A percentile compares a stretch with the other conserved stretches of the same genome.
Evolutionary conservation across 768 basidiomycete genomes (phyloP).

Genomic region (Collybia nuda): DNA sequence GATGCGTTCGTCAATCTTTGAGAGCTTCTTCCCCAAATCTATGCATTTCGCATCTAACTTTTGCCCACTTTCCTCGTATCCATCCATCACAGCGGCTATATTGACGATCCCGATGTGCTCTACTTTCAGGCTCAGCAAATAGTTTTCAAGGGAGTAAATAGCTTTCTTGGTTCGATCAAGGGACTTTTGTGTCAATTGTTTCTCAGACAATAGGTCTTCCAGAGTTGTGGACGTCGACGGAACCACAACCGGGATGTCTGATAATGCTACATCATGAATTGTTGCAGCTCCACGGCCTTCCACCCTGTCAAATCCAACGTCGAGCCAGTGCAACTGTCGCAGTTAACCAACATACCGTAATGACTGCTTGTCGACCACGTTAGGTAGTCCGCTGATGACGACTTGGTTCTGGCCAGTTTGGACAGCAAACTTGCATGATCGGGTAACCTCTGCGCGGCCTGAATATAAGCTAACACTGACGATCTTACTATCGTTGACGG

Average conservation of each 20-base stretch:
- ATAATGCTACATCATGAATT: conserved; percentile 35
- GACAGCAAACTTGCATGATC: neutral
- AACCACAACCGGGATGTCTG: conserved; percentile 9
- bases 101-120: conserved; percentile 18
- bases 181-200: conserved; percentile 15
- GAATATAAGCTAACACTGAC: neutral
- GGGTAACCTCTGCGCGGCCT: conserved; percentile 1
- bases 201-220: conserved; percentile 13
- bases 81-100: conserved; percentile 15
- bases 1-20: conserved; percentile 15
- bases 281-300: conserved; percentile 31
- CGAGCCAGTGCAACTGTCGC: neutral
- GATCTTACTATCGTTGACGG: neutral
- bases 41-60: conserved; percentile 24
- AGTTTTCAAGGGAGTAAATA: conserved; percentile 21
- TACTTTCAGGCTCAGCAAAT: conserved; percentile 23
- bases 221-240: conserved; percentile 22
- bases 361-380: conserved; percentile 24
- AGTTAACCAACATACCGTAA: conserved; percentile 21
- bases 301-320: conserved; percentile 20
- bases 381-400: conserved; percentile 28
- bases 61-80: conserved; percentile 21
- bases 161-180: conserved; percentile 21
- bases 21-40: conserved; percentile 17
- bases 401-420: neutral